Base-by-base conservation (phyloP, 2,329 filamentous ascomycete genomes). In the Cucurbitaria berberidis region DNA sequence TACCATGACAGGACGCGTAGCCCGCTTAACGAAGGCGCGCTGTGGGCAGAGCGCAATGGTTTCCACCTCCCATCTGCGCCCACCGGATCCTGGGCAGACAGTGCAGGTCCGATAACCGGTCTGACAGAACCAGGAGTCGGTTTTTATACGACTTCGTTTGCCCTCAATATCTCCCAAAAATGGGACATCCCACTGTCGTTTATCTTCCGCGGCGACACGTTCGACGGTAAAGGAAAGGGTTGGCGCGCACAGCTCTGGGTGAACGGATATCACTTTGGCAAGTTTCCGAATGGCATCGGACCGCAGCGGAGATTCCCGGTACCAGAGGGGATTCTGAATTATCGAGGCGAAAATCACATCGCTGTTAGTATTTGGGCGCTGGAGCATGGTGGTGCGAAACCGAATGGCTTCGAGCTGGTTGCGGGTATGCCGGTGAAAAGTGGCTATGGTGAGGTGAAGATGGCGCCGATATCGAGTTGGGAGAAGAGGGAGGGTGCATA, bases 241-340 rank as follows among this genome's bases (percentile, higher is more conserved):
- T 89, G 86, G 59, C 80, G 88, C 15, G 83, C 80, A 1, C 81
- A 87, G 60, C 73, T 91, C 2, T 91, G 82, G 66, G 86, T 91
- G 32, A 91, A 91, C 63, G 89, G 89, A 1, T 91, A 86, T 69
- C 88, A 91, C 65, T 91, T 86, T 60, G 84, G 83, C 5, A 86
- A 86, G 67, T 86, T 84, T 58, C 73, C 82, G 22, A 86, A 86
- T 67, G 87, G 90, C 51, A 79, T 91, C 34, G 89, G 89, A 0
- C 89, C 89, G 1, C 88, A 92, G 74, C 83, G 80, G 0, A 77
- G 73, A 0, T 92, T 86, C 63, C 88, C 87, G 1, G 87, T 92
- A 0, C 89, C 89, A 0, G 84, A 90, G 73, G 88, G 88, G 18
- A 82, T 92, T 22, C 76, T 90, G 34, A 83, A 91, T 67, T 88